phyloP scores from a whole-genome alignment of 140 eudicot genomes.

The Bidens hawaiensis region DNA sequence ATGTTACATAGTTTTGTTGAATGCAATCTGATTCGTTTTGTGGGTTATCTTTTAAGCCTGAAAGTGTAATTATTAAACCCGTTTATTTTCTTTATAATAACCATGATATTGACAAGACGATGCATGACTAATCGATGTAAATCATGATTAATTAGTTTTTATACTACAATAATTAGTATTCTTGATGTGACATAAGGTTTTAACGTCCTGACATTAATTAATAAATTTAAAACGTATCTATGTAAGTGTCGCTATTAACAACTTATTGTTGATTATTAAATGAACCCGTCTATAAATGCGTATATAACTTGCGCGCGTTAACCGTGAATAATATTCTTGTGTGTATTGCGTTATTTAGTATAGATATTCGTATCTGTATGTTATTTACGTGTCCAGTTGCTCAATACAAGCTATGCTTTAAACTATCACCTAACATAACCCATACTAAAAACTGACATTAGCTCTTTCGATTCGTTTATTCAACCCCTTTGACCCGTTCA shows the following conservation, averaged over 20 bases:
- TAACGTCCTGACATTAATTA: neutral
- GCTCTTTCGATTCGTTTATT: neutral
- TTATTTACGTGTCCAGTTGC: too few species aligned
- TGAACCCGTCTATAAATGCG: neutral
- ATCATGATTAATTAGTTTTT: neutral
- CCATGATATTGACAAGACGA: neutral
- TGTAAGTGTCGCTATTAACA: neutral
- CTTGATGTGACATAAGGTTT: neutral
- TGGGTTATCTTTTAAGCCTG: constrained; percentile 5
- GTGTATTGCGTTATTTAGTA: neutral
- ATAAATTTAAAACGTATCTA: neutral
- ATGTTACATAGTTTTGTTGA: constrained; percentile 10
- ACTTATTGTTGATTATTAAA: neutral
- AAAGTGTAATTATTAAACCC: constrained; percentile 3
- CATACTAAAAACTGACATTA: too few species aligned
- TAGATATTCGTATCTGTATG: neutral
- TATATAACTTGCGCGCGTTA: too few species aligned
- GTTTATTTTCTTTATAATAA: neutral
- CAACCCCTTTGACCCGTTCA: neutral
- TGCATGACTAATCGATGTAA: neutral
- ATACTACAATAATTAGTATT: neutral
- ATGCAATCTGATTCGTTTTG: constrained; percentile 14
- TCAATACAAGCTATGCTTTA: too few species aligned
- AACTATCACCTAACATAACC: too few species aligned
- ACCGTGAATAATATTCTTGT: too few species aligned